A percentile compares a stretch with the other conserved stretches of the same genome.
Conservation (phyloP, 2,329 filamentous ascomycete species). For the Exophiala sp. region DNA sequence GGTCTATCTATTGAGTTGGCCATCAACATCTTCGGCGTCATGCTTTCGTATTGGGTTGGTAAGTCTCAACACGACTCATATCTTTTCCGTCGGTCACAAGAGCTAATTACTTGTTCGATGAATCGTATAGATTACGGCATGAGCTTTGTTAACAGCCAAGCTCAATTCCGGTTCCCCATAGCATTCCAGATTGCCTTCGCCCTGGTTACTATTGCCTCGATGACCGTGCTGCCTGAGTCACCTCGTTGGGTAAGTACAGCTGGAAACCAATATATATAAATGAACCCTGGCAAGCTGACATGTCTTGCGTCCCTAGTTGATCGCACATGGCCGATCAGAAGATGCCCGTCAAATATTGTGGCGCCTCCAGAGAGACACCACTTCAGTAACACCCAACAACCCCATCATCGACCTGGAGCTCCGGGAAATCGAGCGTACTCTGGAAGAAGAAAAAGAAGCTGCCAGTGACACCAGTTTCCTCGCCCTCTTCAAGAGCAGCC, state of each 20-base stretch:
- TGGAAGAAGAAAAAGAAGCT: slow-evolving; percentile 23
- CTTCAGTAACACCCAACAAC: slow-evolving; percentile 32
- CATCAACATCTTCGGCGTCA: slow-evolving; percentile 48
- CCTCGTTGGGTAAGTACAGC: slow-evolving; percentile 52
- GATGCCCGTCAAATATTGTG: not conserved
- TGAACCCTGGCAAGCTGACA: not conserved
- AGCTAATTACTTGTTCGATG: not conserved
- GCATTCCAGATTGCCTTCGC: slow-evolving; percentile 55
- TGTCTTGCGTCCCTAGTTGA: not conserved
- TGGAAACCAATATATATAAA: not conserved
- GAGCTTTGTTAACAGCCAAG: slow-evolving; percentile 45
- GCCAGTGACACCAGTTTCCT: not conserved
- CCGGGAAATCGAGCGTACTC: slow-evolving; percentile 45
- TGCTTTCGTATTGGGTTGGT: slow-evolving; percentile 42
- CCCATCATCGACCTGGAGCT: slow-evolving; percentile 47
- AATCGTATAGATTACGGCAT: slow-evolving; percentile 45
- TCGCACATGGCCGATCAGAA: not conserved
- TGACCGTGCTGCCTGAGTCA: slow-evolving; percentile 51
- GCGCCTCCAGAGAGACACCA: not conserved
- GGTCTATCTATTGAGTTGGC: slow-evolving; percentile 50
- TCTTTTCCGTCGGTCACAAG: not conserved
- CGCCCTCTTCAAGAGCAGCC: not conserved
- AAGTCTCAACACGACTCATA: not conserved
- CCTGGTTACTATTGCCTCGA: slow-evolving; percentile 45
- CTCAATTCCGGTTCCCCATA: slow-evolving; percentile 52